Evolutionary conservation across 2,329 filamentous ascomycete species (phyloP), one percentile per base, ranked within the genome.

Genomic region (Bimuria novae-zelandiae): DNA sequence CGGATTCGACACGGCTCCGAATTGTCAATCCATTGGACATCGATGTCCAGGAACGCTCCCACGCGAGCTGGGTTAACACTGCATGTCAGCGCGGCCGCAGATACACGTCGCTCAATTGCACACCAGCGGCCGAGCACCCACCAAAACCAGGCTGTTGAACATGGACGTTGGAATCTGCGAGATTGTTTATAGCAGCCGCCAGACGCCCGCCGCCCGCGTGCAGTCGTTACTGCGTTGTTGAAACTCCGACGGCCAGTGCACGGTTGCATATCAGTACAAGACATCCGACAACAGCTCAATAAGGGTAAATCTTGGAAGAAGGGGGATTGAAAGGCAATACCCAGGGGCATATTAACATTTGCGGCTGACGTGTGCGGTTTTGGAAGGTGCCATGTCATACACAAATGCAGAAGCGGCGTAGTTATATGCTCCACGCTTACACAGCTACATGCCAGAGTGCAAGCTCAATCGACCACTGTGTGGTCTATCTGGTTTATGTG

Each of bases 21-120:
- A 52, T 56, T 51, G 57, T 50, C 40, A 47, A 50, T 44, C 49
- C 39, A 52, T 55, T 61, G 56, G 56, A 46, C 35, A 39, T 56
- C 53, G 45, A 33, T 27, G 29, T 14, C 44, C 55, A 58, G 55
- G 55, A 56, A 61, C 56, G 52, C 54, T 51, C 55, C 55, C 57
- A 55, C 50, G 17, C 41, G 27, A 32, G 41, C 41, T 44, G 41
- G n/a, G 16, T 52, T 52, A 32, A 35, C 43, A 36, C 29, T 51
- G 54, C 56, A 42, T 52, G 56, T 52, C 46, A 46, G 55, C 27
- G 7, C 6, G 37, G 11, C 19, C 44, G 25, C 25, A n/a, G n/a
- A 32, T 17, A n/a, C n/a, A 32, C 27, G 4, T 30, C 3, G 41
- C 4, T 32, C 21, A 11, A 25, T 16, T 43, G 4, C 25, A 11